Conservation (phyloP, 2,329 filamentous ascomycete genomes). For the Ophiostoma sp. region DNA sequence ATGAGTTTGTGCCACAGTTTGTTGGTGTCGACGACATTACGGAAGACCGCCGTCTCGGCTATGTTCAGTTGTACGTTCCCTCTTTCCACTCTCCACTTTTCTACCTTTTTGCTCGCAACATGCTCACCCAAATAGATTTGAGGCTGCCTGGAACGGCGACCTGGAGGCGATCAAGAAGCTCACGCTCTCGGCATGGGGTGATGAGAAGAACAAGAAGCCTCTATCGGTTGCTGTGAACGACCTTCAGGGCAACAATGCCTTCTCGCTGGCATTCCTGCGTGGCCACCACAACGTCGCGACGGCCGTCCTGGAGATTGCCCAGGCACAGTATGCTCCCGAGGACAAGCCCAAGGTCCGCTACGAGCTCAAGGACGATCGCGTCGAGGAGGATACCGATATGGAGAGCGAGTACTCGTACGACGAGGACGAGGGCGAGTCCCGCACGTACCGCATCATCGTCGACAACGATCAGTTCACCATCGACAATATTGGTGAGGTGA, state of each 20-base stretch:
- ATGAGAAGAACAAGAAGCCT: constrained; percentile 55
- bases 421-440: constrained; percentile 37
- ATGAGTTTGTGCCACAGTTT: constrained; percentile 55
- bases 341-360: constrained; percentile 55
- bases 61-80: constrained; percentile 54
- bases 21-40: constrained; percentile 55
- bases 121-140: constrained; percentile 47
- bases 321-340: constrained; percentile 64
- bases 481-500: constrained; percentile 70
- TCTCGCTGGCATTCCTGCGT: constrained; percentile 66
- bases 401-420: constrained; percentile 41
- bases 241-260: constrained; percentile 53
- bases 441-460: constrained; percentile 56
- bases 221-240: constrained; percentile 65
- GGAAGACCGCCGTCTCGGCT: constrained; percentile 56
- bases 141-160: constrained; percentile 73
- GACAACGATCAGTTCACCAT: constrained; percentile 71
- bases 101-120: background rate
- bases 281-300: constrained; percentile 65
- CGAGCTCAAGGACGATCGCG: constrained; percentile 44
- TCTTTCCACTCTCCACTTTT: background rate
- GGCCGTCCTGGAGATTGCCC: constrained; percentile 68
- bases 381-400: constrained; percentile 41
- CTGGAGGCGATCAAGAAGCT: constrained; percentile 63
- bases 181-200: constrained; percentile 61